phyloP scores from a whole-genome alignment of 495 filamentous ascomycete species.

The Pseudomonodictys pantanalensis region DNA sequence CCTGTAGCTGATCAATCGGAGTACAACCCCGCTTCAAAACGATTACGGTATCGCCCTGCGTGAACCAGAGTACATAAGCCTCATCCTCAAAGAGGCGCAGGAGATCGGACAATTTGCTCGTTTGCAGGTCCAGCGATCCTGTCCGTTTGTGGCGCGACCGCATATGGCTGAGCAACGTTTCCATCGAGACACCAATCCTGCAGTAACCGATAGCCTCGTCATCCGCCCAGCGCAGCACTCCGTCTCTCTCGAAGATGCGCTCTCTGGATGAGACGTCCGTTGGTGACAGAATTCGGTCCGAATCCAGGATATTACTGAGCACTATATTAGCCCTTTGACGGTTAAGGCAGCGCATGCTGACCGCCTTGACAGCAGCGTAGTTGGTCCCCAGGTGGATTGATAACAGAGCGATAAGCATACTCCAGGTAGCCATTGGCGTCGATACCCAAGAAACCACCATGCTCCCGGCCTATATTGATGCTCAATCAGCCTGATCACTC shows the following conservation, averaged over 20 bases:
- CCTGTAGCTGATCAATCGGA: slow-evolving; percentile 56
- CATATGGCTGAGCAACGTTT: slow-evolving; percentile 39
- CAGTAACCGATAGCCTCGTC: slow-evolving; percentile 50
- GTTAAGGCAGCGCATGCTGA: slow-evolving; percentile 83
- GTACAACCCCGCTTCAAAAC: slow-evolving; percentile 61
- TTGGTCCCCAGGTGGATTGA: slow-evolving; percentile 75
- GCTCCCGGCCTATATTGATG: slow-evolving; percentile 60
- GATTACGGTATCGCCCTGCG: slow-evolving; percentile 52
- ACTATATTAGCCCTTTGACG: slow-evolving; percentile 81
- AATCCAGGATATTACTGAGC: slow-evolving; percentile 58
- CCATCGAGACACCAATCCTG: slow-evolving; percentile 48
- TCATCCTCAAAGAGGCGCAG: slow-evolving; percentile 51
- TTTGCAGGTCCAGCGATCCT: slow-evolving; percentile 38
- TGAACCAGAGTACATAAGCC: slow-evolving; percentile 56
- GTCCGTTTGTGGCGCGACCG: slow-evolving; percentile 42
- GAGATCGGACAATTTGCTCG: slow-evolving; percentile 43
- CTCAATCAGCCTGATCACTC: slow-evolving; percentile 22
- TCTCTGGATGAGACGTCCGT: slow-evolving; percentile 64
- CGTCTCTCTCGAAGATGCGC: slow-evolving; percentile 66
- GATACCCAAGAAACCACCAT: slow-evolving; percentile 74
- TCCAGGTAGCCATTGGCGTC: slow-evolving; percentile 69
- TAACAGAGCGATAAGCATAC: slow-evolving; percentile 67
- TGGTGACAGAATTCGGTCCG: slow-evolving; percentile 55
- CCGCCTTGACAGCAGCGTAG: slow-evolving; percentile 78
- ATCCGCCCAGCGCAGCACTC: slow-evolving; percentile 57